Evolutionary conservation across 2,329 filamentous ascomycete species (phyloP).

Genomic region (Ceratocystis papillata): DNA sequence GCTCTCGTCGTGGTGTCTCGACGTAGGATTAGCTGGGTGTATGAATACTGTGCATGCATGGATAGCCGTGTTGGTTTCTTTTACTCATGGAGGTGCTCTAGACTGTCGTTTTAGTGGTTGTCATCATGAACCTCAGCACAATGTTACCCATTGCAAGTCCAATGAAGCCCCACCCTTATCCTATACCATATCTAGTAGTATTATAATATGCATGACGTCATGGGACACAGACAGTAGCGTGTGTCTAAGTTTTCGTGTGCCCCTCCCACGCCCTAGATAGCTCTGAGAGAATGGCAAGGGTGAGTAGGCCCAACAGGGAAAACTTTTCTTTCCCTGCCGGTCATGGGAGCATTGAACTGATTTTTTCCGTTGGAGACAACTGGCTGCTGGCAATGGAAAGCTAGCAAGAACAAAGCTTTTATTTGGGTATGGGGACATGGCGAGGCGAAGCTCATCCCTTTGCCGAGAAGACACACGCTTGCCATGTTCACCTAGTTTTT

Average conservation of each 20-base stretch:
- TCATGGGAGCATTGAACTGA: not conserved
- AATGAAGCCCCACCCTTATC: slow-evolving; percentile 3
- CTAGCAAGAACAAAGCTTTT: not conserved
- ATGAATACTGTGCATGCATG: not conserved
- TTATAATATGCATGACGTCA: slow-evolving; percentile 1
- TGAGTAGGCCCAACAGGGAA: not conserved
- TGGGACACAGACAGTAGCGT: not conserved
- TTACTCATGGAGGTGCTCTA: not conserved
- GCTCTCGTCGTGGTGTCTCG: not conserved
- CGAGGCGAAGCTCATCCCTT: not conserved
- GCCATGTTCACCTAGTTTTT: not conserved
- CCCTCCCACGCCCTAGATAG: not conserved
- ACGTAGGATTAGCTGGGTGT: not conserved
- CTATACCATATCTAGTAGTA: slow-evolving; percentile 6
- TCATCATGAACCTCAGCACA: not conserved
- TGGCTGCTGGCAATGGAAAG: not conserved
- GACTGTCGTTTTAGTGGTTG: not conserved
- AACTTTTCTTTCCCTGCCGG: not conserved
- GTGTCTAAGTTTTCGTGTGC: not conserved
- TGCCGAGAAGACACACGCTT: slow-evolving; percentile 13
- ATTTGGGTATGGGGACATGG: not conserved
- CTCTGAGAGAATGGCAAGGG: not conserved
- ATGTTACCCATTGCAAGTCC: not conserved
- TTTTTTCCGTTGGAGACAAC: not conserved
- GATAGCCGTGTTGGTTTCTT: not conserved